phyloP scores from a whole-genome alignment of 2,329 filamentous ascomycete genomes.

The Apiospora pterosperma region DNA sequence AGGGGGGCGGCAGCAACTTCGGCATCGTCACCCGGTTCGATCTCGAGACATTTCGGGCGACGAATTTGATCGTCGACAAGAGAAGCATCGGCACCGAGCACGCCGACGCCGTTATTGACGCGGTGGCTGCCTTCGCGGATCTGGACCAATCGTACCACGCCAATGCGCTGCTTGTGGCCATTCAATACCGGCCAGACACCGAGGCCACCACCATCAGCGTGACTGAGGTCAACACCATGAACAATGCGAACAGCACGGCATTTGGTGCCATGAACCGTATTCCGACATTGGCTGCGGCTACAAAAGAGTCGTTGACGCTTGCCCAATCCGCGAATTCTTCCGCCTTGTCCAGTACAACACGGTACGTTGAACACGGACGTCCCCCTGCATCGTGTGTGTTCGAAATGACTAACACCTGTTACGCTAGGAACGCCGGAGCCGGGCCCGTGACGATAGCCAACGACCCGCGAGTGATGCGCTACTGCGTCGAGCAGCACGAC shows the following conservation, averaged over 20 bases:
- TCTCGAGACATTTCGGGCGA: slow-evolving; percentile 12
- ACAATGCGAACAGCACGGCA: not conserved
- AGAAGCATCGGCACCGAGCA: slow-evolving; percentile 39
- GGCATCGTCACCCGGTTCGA: slow-evolving; percentile 33
- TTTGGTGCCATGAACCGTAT: not conserved
- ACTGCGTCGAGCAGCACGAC: slow-evolving; percentile 9
- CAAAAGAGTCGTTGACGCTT: not conserved
- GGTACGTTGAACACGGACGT: not conserved
- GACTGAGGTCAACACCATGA: not conserved
- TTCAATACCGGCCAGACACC: not conserved
- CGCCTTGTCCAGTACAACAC: not conserved
- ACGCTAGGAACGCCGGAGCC: not conserved
- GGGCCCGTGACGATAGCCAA: slow-evolving; percentile 6
- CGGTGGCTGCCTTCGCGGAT: slow-evolving; percentile 17
- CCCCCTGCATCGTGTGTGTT: not conserved
- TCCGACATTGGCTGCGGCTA: not conserved
- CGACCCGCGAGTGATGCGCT: slow-evolving; percentile 13
- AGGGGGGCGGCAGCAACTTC: slow-evolving; percentile 44
- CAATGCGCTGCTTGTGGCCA: not conserved
- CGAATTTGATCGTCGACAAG: slow-evolving; percentile 35
- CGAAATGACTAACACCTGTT: not conserved
- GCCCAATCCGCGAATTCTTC: not conserved
- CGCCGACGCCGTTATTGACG: slow-evolving; percentile 34
- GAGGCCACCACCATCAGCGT: not conserved
- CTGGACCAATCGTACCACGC: slow-evolving; percentile 5